Evolutionary conservation across 2,329 filamentous ascomycete species (phyloP), one percentile per base, ranked within the genome.

Genomic region (Pseudogymnoascus sp.): DNA sequence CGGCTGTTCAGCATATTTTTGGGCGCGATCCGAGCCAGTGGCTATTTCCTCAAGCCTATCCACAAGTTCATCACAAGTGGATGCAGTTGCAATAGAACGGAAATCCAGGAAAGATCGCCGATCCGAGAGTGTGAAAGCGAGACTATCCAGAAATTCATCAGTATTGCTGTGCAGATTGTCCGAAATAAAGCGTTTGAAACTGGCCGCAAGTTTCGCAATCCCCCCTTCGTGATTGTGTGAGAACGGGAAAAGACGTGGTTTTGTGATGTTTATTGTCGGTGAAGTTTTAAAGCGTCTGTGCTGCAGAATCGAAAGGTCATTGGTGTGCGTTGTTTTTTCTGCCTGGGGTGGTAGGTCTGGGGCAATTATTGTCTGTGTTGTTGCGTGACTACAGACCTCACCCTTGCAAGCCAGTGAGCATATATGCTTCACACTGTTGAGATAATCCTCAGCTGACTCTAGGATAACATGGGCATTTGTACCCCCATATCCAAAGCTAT

Each of bases 391-490:
- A 21, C 21, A 21, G 21, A 21, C 21, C 21, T 21, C 21, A 21
- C 21, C 21, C 21, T 21, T 21, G 21, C 21, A 21, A 21, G 21
- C 21, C 21, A 21, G 21, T 21, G 21, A 21, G 21, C 21, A 21
- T 21, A 21, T 21, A 21, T 21, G 21, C 21, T 21, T 3, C 21
- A 4, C 4, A 21, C 21, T 21, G 21, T 21, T 21, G 1, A 21
- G 2, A 21, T 21, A 21, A 2, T 21, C 21, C 21, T 21, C 21
- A 21, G 21, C 21, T 21, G 21, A 17, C 3, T 31, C 36, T 13
- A 31, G 15, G n/a, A 79, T 72, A 2, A 72, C 72, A 65, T 80
- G 78, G 2, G 75, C 76, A 64, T 80, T 80, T 15, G 77, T 76
- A 13, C 78, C 78, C 4, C 78, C 77, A 31, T 77, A 79, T 0